Conservation (phyloP, 2,329 filamentous ascomycete species). For the Harringtonia aguacate region DNA sequence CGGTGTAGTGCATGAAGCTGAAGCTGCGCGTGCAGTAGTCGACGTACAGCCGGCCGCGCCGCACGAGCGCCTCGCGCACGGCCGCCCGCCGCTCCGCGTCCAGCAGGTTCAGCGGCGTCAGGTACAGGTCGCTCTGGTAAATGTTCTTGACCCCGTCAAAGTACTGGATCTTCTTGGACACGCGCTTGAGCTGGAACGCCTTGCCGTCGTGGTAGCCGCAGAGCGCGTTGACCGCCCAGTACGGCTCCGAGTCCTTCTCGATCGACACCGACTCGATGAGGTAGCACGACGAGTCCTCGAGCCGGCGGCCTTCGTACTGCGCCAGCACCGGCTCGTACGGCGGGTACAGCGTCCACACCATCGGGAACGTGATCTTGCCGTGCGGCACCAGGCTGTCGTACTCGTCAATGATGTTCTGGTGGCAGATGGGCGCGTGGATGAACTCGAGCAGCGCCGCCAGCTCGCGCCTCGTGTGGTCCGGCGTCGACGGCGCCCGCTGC, state of each 20-base stretch:
- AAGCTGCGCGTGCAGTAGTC: slow-evolving; percentile 5
- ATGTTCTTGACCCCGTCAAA: slow-evolving; percentile 4
- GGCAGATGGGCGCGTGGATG: slow-evolving; percentile 3
- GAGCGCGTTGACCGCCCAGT: slow-evolving; percentile 1
- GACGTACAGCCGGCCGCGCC: slow-evolving; percentile 2
- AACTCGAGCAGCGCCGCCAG: slow-evolving; percentile 3
- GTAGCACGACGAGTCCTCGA: slow-evolving; percentile 1
- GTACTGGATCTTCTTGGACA: not conserved
- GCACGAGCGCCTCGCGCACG: slow-evolving; percentile 1
- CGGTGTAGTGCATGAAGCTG: slow-evolving; percentile 1
- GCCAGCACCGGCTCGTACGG: slow-evolving; percentile 4
- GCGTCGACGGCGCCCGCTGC: slow-evolving; percentile 1
- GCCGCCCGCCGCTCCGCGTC: not conserved
- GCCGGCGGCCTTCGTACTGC: not conserved
- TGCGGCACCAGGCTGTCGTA: slow-evolving; percentile 4
- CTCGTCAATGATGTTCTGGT: slow-evolving; percentile 2
- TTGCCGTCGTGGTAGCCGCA: slow-evolving; percentile 1
- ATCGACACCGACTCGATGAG: slow-evolving; percentile 1
- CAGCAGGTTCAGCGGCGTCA: slow-evolving; percentile 1
- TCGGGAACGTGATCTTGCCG: slow-evolving; percentile 3
- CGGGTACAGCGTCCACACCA: slow-evolving; percentile 6
- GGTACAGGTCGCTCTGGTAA: not conserved
- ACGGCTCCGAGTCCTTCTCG: slow-evolving; percentile 3
- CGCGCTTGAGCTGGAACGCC: not conserved
- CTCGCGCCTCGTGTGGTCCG: not conserved